phyloP scores from a whole-genome alignment of 352 stramenopile genomes.

The Phytophthora pluvialis region DNA sequence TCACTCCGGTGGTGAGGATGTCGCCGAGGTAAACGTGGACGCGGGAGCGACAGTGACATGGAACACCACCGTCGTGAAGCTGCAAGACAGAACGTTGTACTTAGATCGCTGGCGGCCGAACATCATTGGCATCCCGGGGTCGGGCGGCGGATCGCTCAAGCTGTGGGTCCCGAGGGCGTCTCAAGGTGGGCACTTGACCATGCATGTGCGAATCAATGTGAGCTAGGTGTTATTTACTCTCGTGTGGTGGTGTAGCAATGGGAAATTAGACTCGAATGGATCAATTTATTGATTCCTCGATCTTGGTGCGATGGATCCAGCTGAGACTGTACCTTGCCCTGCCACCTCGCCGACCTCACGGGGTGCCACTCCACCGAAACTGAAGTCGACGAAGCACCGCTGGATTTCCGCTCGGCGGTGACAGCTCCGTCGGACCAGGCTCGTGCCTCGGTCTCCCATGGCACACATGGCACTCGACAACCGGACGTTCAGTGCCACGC shows the following conservation, averaged over 20 bases:
- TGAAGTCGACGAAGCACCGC: conserved; percentile 22
- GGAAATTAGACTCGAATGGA: conserved; percentile 11
- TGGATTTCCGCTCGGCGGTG: conserved; percentile 12
- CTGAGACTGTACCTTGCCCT: not conserved
- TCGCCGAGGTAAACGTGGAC: conserved; percentile 23
- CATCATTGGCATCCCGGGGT: conserved; percentile 17
- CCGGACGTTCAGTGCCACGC: conserved; percentile 23
- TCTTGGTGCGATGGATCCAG: not conserved
- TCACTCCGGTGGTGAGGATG: conserved; percentile 20
- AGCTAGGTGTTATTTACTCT: conserved; percentile 25
- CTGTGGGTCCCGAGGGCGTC: conserved; percentile 27
- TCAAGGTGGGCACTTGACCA: conserved; percentile 29
- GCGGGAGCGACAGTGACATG: conserved; percentile 16
- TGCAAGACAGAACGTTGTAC: conserved; percentile 34
- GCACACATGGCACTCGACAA: conserved; percentile 8
- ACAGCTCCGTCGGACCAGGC: conserved; percentile 10
- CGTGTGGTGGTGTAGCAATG: not conserved
- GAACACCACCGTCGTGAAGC: conserved; percentile 21
- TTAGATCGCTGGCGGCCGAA: conserved; percentile 28
- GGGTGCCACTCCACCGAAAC: conserved; percentile 15
- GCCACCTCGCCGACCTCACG: not conserved
- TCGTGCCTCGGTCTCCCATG: conserved; percentile 6
- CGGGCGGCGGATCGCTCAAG: conserved; percentile 26
- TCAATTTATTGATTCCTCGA: no score
- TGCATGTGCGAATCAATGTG: conserved; percentile 37